A percentile compares a stretch with the other conserved stretches of the same genome.
phyloP scores from a whole-genome alignment of 371 early-diverging fungal genomes.

The Rhizopus stolonifer region DNA sequence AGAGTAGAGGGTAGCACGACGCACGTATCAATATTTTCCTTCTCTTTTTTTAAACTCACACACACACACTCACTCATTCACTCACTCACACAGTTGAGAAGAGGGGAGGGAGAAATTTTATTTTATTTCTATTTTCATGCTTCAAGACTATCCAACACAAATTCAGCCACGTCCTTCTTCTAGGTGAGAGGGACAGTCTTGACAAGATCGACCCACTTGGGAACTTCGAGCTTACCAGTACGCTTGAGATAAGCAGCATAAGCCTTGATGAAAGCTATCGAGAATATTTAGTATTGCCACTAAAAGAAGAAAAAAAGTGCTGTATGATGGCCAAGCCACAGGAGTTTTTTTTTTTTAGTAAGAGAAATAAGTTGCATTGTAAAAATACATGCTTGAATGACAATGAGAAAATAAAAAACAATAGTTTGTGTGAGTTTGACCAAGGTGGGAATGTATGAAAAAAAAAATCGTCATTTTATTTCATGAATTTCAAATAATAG shows the following conservation, averaged over 20 bases:
- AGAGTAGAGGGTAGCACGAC: neutral
- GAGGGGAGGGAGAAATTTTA: neutral
- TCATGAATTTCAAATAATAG: too few relatives aligned
- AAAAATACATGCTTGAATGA: too few relatives aligned
- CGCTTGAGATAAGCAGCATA: constrained; percentile 98
- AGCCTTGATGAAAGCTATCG: constrained; percentile 88
- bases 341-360: too few relatives aligned
- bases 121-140: constrained; percentile 11
- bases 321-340: neutral
- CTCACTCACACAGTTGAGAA: neutral
- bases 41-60: constrained; percentile 1
- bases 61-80: neutral
- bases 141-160: constrained; percentile 27
- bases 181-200: constrained; percentile 93
- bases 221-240: constrained; percentile 96
- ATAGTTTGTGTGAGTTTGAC: too few relatives aligned
- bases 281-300: neutral
- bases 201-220: constrained; percentile 97
- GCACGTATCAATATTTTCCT: constrained; percentile 1
- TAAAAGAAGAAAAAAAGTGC: neutral
- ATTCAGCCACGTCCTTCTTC: constrained; percentile 34
- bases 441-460: too few relatives aligned
- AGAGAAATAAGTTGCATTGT: too few relatives aligned
- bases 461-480: too few relatives aligned
- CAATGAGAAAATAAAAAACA: neutral